Conservation (phyloP, 345 rosid species). For the Populus deltoides region DNA sequence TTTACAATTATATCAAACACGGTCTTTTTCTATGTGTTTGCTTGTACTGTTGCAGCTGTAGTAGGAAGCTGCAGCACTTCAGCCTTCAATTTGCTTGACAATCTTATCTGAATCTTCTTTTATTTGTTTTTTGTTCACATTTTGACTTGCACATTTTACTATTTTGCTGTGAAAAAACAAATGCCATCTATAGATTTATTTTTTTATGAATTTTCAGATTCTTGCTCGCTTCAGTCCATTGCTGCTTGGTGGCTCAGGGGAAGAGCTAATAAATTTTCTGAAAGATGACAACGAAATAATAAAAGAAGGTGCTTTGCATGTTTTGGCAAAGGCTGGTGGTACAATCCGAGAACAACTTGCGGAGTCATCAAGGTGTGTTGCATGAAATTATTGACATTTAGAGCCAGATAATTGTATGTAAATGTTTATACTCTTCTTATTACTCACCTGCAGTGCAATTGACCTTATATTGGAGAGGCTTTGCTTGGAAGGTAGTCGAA, state of each 20-base stretch:
- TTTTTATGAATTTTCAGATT: conserved; percentile 49
- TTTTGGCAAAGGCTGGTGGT: conserved; percentile 96
- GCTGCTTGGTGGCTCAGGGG: conserved; percentile 76
- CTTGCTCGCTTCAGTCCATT: conserved; percentile 81
- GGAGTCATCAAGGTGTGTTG: conserved; percentile 61
- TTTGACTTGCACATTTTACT: not conserved
- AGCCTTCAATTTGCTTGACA: not conserved
- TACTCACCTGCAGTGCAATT: conserved; percentile 61
- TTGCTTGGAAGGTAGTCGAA: conserved; percentile 90
- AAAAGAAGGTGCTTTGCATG: conserved; percentile 86
- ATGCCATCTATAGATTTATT: not conserved
- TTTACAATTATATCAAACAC: not conserved
- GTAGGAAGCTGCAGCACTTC: not conserved
- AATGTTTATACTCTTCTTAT: conserved; percentile 28
- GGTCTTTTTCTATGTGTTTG: not conserved
- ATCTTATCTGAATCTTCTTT: not conserved
- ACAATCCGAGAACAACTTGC: conserved; percentile 89
- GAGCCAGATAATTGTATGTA: conserved; percentile 9
- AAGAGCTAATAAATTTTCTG: conserved; percentile 68
- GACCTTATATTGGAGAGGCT: conserved; percentile 90
- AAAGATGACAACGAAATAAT: conserved; percentile 82
- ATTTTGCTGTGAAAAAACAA: not conserved
- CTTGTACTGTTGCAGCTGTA: not conserved
- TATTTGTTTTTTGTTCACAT: not conserved
- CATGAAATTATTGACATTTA: conserved; percentile 18